phyloP scores from a whole-genome alignment of 306 rosid species.

The Aeschynomene evenia region DNA sequence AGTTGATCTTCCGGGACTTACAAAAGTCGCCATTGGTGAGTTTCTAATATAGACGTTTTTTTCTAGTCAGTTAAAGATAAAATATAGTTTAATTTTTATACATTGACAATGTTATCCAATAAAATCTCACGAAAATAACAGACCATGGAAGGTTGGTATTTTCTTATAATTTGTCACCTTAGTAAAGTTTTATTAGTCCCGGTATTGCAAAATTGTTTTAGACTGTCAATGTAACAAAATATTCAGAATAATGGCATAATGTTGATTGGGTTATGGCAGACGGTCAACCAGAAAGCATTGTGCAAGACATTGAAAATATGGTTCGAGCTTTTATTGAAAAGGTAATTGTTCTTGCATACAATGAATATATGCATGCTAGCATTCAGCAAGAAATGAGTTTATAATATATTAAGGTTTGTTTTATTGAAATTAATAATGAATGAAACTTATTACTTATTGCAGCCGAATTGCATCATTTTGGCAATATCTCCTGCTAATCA shows the following conservation, averaged over 20 bases:
- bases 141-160: no score
- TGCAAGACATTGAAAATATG: slow-evolving; percentile 91
- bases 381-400: background rate
- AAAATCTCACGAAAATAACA: no score
- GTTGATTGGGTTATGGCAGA: slow-evolving; percentile 47
- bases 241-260: slow-evolving; percentile 16
- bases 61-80: slow-evolving; percentile 2
- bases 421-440: slow-evolving; percentile 1
- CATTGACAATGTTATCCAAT: no score
- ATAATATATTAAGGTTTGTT: background rate
- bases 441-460: slow-evolving; percentile 20
- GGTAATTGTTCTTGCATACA: slow-evolving; percentile 44
- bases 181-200: no score
- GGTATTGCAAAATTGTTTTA: no score
- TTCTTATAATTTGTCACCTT: no score
- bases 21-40: slow-evolving; percentile 97
- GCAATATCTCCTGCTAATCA: slow-evolving; percentile 99
- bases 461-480: slow-evolving; percentile 96
- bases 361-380: background rate
- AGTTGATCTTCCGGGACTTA: slow-evolving; percentile 98
- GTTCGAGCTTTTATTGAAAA: slow-evolving; percentile 88
- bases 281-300: slow-evolving; percentile 92
- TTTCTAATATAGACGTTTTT: slow-evolving; percentile 19
- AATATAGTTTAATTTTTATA: slow-evolving; percentile 6
- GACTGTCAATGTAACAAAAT: no score